phyloP scores from a whole-genome alignment of 2,329 filamentous ascomycete species.

The Penicillium sp. region DNA sequence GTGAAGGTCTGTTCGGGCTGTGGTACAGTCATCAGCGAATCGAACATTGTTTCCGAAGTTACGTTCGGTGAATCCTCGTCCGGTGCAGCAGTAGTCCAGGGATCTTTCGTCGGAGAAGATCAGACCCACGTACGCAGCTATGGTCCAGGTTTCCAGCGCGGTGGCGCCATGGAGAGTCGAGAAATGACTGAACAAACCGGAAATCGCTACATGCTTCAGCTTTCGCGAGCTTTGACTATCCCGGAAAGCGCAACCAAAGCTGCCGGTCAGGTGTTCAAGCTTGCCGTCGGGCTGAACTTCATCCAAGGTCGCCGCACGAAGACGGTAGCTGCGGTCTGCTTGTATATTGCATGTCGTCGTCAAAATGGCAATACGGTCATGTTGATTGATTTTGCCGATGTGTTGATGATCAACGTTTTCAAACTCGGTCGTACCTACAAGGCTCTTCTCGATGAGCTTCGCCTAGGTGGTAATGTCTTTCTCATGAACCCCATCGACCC shows the following conservation, averaged over 20 bases:
- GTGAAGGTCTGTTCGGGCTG: constrained; percentile 72
- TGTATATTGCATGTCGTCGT: constrained; percentile 84
- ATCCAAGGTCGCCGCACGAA: constrained; percentile 81
- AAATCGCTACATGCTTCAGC: constrained; percentile 45
- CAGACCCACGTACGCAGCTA: constrained; percentile 73
- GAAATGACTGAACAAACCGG: constrained; percentile 48
- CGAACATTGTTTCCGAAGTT: constrained; percentile 88
- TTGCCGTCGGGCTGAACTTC: constrained; percentile 72
- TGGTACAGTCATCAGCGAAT: constrained; percentile 78
- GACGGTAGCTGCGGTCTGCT: constrained; percentile 82
- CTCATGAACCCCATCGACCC: constrained; percentile 75
- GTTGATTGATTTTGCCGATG: constrained; percentile 92
- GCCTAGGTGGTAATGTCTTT: constrained; percentile 57
- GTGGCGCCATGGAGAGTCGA: constrained; percentile 51
- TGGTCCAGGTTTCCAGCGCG: constrained; percentile 47
- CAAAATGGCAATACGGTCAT: constrained; percentile 79
- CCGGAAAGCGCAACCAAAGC: constrained; percentile 63
- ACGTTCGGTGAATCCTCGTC: constrained; percentile 84
- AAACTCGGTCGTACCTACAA: constrained; percentile 89
- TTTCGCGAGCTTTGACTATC: constrained; percentile 43
- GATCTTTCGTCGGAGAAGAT: constrained; percentile 80
- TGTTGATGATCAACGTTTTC: constrained; percentile 84
- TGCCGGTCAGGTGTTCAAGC: constrained; percentile 72
- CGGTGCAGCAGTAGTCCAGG: constrained; percentile 86
- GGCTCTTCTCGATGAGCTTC: constrained; percentile 65